Evolutionary conservation across 169 alveolate species (phyloP).

Genomic region (Plasmodium berghei): DNA sequence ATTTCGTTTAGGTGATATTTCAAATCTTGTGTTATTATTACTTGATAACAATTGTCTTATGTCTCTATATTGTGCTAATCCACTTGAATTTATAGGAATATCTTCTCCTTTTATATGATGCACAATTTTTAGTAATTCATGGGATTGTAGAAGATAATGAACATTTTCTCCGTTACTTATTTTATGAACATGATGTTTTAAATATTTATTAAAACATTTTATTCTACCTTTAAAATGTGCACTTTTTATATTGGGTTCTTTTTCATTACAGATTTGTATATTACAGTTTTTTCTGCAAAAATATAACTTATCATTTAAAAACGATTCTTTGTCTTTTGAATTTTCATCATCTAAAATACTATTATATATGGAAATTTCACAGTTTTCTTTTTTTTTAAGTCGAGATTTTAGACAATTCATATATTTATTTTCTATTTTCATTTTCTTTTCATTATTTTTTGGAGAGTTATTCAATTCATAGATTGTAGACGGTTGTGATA

Average conservation of each 20-base stretch:
- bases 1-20: slow-evolving; percentile 74
- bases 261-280: not conserved
- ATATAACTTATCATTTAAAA: slow-evolving; percentile 18
- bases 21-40: slow-evolving; percentile 61
- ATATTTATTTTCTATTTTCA: slow-evolving; percentile 26
- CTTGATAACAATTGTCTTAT: slow-evolving; percentile 70
- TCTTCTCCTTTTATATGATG: slow-evolving; percentile 72
- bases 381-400: slow-evolving; percentile 43
- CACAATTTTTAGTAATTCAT: slow-evolving; percentile 71
- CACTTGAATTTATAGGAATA: slow-evolving; percentile 70
- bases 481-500: not conserved
- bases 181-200: slow-evolving; percentile 73
- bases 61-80: slow-evolving; percentile 76
- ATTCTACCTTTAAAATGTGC: slow-evolving; percentile 53
- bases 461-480: too few relatives aligned
- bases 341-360: slow-evolving; percentile 31
- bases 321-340: slow-evolving; percentile 21
- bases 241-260: slow-evolving; percentile 34
- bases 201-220: slow-evolving; percentile 73
- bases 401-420: slow-evolving; percentile 43
- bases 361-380: slow-evolving; percentile 12
- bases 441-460: slow-evolving; percentile 39
- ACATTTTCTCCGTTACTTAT: slow-evolving; percentile 58
- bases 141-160: slow-evolving; percentile 54
- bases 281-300: slow-evolving; percentile 25